Conservation (phyloP, 2,329 filamentous ascomycete genomes). For the Penicillium paneum region DNA sequence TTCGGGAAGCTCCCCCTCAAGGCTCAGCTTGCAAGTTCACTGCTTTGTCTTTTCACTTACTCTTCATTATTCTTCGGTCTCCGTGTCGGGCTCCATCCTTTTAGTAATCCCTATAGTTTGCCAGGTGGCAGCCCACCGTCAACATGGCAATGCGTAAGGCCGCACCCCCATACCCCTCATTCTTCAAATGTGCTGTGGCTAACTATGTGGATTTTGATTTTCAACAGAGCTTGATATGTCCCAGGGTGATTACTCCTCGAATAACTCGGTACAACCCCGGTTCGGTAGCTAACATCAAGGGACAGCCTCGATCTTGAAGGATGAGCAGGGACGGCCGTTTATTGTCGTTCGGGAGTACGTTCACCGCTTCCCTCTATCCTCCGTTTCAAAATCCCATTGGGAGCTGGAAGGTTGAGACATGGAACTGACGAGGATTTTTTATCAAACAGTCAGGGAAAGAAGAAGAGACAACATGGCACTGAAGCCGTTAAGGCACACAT, state of each 20-base stretch:
- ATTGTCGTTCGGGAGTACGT: slow-evolving; percentile 96
- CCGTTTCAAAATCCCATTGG: slow-evolving; percentile 6
- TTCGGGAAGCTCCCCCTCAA: slow-evolving; percentile 34
- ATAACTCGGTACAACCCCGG: slow-evolving; percentile 20
- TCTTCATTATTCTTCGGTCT: slow-evolving; percentile 8
- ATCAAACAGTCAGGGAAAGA: slow-evolving; percentile 77
- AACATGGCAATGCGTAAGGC: slow-evolving; percentile 50
- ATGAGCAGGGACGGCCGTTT: slow-evolving; percentile 95
- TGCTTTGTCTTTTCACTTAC: slow-evolving; percentile 4
- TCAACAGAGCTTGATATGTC: slow-evolving; percentile 48
- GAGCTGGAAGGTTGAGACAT: background rate
- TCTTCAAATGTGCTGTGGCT: slow-evolving; percentile 25
- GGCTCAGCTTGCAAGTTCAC: slow-evolving; percentile 13
- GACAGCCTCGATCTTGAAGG: slow-evolving; percentile 76
- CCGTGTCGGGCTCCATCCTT: slow-evolving; percentile 2
- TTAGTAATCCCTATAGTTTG: slow-evolving; percentile 19
- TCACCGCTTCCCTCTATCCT: slow-evolving; percentile 15
- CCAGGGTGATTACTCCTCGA: slow-evolving; percentile 36
- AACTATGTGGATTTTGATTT: slow-evolving; percentile 20
- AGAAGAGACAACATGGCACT: slow-evolving; percentile 93
- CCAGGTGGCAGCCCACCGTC: slow-evolving; percentile 36
- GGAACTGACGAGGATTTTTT: slow-evolving; percentile 26
- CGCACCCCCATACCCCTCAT: slow-evolving; percentile 36
- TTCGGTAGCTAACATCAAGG: slow-evolving; percentile 19
- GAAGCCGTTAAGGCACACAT: slow-evolving; percentile 99